Percentiles rank a stretch among this genome's conserved stretches.
phyloP scores from a whole-genome alignment of 2,329 filamentous ascomycete species.

The Bertia moriformis region DNA sequence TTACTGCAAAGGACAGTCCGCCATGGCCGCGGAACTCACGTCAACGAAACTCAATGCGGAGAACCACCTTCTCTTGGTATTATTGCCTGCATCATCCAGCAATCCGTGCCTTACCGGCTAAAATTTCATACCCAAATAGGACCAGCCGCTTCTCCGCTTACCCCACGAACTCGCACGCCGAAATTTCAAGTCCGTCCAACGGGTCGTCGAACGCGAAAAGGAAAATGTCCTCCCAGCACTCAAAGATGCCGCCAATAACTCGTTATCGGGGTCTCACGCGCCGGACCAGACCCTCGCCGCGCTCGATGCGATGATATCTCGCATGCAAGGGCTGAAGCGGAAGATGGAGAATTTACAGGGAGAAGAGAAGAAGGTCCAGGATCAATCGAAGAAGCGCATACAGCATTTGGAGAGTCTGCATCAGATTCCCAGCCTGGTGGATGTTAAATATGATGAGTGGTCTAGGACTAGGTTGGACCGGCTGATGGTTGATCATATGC shows the following conservation, averaged over 20 bases:
- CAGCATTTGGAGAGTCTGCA: constrained; percentile 47
- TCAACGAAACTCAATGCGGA: constrained; percentile 31
- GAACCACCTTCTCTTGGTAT: constrained; percentile 31
- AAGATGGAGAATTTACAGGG: constrained; percentile 46
- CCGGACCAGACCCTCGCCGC: constrained; percentile 33
- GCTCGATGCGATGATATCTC: constrained; percentile 45
- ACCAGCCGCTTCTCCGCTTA: constrained; percentile 53
- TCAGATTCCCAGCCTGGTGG: constrained; percentile 41
- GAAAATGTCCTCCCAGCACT: constrained; percentile 17
- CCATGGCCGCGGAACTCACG: constrained; percentile 2
- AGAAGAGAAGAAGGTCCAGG: constrained; percentile 42
- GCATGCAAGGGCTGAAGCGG: constrained; percentile 49
- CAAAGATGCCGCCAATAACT: constrained; percentile 9
- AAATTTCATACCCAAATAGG: constrained; percentile 15
- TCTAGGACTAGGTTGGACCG: constrained; percentile 43
- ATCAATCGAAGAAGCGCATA: constrained; percentile 41
- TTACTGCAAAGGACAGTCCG: too few species aligned
- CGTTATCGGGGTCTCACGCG: not conserved
- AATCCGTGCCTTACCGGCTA: constrained; percentile 1
- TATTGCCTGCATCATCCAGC: not conserved
- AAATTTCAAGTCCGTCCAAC: constrained; percentile 47
- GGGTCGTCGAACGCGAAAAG: constrained; percentile 29
- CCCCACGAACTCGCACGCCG: constrained; percentile 51
- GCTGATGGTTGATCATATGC: constrained; percentile 49
- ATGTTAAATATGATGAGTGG: constrained; percentile 57